phyloP scores from a whole-genome alignment of 345 rosid species.

The Eutrema yunnanense region DNA sequence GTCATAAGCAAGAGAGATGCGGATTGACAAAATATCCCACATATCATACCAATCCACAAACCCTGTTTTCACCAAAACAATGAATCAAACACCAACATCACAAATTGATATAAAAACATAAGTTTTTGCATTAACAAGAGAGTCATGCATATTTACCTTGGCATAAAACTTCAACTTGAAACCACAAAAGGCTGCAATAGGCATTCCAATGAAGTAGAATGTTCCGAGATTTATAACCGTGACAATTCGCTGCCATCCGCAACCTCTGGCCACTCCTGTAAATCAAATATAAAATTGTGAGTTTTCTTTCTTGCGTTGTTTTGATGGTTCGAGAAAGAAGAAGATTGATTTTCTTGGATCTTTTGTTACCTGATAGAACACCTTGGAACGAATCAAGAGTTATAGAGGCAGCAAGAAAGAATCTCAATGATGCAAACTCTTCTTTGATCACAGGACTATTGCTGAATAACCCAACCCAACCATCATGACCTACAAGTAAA shows the following conservation, averaged over 20 bases:
- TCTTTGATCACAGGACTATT: slow-evolving; percentile 32
- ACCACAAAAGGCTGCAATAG: slow-evolving; percentile 41
- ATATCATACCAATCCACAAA: slow-evolving; percentile 69
- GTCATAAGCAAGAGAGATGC: slow-evolving; percentile 39
- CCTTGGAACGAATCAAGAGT: slow-evolving; percentile 57
- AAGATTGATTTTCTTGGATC: background rate
- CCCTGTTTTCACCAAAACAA: slow-evolving; percentile 38
- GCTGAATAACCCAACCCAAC: slow-evolving; percentile 61
- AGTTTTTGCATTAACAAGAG: background rate
- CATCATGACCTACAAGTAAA: slow-evolving; percentile 44
- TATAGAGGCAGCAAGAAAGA: slow-evolving; percentile 52
- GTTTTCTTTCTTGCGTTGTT: background rate
- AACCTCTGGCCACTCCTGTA: slow-evolving; percentile 68
- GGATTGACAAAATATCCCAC: slow-evolving; percentile 49
- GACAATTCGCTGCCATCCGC: slow-evolving; percentile 72
- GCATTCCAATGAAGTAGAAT: slow-evolving; percentile 50
- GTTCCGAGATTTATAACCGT: slow-evolving; percentile 46
- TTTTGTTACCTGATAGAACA: slow-evolving; percentile 47
- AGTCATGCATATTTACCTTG: slow-evolving; percentile 35
- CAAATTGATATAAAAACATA: background rate
- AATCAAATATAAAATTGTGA: background rate
- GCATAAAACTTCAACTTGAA: slow-evolving; percentile 45
- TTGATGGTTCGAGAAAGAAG: background rate
- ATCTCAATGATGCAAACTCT: slow-evolving; percentile 48
- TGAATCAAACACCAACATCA: background rate